Conservation (phyloP, 108 stramenopile genomes). For the Nitzschia inconspicua region DNA sequence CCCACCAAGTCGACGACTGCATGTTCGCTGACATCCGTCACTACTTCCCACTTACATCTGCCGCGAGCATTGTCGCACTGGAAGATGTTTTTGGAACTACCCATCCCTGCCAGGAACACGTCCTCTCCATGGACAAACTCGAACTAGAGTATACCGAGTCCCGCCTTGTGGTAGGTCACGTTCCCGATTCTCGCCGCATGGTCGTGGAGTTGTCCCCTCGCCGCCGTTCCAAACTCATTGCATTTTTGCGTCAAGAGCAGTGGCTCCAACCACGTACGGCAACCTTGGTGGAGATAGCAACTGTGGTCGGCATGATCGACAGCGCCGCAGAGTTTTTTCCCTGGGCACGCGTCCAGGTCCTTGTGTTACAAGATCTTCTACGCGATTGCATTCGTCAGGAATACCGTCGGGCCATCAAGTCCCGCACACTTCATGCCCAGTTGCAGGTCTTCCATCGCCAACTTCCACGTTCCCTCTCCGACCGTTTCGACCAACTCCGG, state of each 20-base stretch:
- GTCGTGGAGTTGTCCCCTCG: background rate
- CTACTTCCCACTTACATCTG: background rate
- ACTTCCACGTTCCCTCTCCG: background rate
- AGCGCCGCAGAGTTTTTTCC: background rate
- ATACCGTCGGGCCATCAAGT: background rate
- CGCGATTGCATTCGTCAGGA: background rate
- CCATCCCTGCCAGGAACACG: background rate
- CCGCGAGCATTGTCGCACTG: slow-evolving; percentile 8
- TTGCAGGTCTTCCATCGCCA: background rate
- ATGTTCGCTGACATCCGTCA: background rate
- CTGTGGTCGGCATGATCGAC: background rate
- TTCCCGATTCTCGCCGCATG: background rate
- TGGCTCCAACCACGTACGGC: too few species aligned
- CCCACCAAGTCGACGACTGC: slow-evolving; percentile 17
- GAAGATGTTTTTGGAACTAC: background rate
- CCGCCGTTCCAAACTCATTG: background rate
- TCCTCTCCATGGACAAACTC: slow-evolving; percentile 1
- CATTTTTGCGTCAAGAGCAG: slow-evolving; percentile 6
- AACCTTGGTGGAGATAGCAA: background rate
- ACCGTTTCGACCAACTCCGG: background rate
- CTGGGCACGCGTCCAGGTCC: slow-evolving; percentile 24
- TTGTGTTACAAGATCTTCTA: slow-evolving; percentile 23
- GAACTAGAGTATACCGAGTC: background rate
- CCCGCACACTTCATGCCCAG: background rate
- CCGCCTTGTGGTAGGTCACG: background rate